Percentiles rank a stretch among this genome's conserved stretches.
These are phyloP conservation scores for Fusarium armeniacum DNA, from an alignment of 2,329 filamentous ascomycete species.

Conservation along the genomic window DNA sequence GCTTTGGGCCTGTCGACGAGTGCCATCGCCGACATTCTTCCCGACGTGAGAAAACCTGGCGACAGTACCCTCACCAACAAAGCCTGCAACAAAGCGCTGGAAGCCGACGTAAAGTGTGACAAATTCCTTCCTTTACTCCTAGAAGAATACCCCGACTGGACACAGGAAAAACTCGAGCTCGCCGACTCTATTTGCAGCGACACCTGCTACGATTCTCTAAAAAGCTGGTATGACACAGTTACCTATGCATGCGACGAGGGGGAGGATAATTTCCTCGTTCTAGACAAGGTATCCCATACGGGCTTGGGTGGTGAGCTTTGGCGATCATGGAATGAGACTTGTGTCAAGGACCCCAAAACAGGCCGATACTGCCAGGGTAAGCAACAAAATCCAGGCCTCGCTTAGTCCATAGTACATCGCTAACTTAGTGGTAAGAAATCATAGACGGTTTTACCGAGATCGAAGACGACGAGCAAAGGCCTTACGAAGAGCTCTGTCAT, in stretches of 20 bases:
- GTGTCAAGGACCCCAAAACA: conserved; percentile 30
- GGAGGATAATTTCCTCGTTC: neutral
- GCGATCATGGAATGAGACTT: conserved; percentile 38
- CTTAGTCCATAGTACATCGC: neutral
- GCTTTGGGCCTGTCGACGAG: neutral
- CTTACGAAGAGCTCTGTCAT: neutral
- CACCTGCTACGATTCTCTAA: conserved; percentile 18
- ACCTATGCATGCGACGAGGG: neutral
- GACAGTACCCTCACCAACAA: neutral
- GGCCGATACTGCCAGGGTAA: conserved; percentile 39
- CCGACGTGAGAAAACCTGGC: neutral
- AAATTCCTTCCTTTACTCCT: neutral
- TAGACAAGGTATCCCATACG: neutral
- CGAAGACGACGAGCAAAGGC: neutral
- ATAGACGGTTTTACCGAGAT: conserved; percentile 5
- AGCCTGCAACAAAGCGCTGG: neutral
- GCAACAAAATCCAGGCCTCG: neutral
- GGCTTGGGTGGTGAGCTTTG: conserved; percentile 11
- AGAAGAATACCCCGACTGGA: neutral
- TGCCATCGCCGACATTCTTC: neutral
- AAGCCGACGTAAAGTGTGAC: neutral
- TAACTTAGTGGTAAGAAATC: conserved; percentile 10
- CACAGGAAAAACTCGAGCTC: conserved; percentile 3
- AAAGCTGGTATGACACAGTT: conserved; percentile 24
- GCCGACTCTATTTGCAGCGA: conserved; percentile 27